Base-by-base conservation (phyloP, 164 flowering plant species). In the Cinnamomum chago region DNA sequence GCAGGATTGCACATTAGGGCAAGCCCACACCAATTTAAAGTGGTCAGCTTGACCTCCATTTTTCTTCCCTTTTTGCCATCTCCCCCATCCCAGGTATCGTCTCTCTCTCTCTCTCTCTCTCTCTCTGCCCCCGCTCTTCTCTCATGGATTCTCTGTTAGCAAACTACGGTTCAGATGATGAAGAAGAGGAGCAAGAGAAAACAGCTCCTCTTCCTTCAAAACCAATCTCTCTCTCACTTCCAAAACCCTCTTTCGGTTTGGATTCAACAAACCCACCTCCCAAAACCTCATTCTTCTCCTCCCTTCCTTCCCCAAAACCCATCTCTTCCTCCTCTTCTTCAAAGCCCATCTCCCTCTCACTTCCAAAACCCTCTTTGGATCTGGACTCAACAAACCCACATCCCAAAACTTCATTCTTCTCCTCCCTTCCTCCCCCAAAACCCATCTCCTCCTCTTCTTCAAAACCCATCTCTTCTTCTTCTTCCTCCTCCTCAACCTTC, bases 141-240 rank as follows among this genome's bases (percentile, higher is more conserved):
- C 55, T 62, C 64, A 90, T 90, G 94, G 94, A 90, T 15, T 87
- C 94, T 30, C 65, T 90, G 80, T 69, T 89, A 25, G 87, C 92
- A 5, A 89, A 18, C 81, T 92, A 90, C 75, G 90, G 88, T 55
- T 87, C 93, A 25, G 88, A 90, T 0, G 92, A 86, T 62, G 92
- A 86, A 11, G 91, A 88, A 51, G 85, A 76, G 13, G 47, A 67
- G 47, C 50, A 30, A 47, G 13, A 65, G 27, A n/a, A 62, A 15
- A 15, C 12, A 25, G 23, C 47, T 28, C n/a, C 71, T 24, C 28
- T 30, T 24, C n/a, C 73, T 18, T 65, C 40, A 68, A 58, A 27
- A 68, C 30, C 51, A 70, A 40, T 72, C 76, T 14, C 62, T 72
- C 67, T 72, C 13, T 69, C 74, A 20, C 55, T 69, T n/a, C 72